Percentiles rank a stretch among this genome's conserved stretches.
phyloP scores from a whole-genome alignment of 2,329 filamentous ascomycete species.

The Huntiella decipiens region DNA sequence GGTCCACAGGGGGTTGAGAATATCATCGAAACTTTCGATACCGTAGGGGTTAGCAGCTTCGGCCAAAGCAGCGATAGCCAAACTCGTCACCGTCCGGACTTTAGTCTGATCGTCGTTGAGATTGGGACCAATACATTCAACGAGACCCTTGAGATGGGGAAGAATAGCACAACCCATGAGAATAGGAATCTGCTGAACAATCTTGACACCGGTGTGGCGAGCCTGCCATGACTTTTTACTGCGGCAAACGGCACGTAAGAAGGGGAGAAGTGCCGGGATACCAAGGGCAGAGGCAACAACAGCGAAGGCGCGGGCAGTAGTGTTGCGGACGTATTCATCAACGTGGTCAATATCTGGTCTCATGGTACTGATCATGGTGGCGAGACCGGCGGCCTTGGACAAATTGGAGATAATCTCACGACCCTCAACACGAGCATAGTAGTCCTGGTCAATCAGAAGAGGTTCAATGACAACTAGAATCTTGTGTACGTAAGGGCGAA shows the following conservation, averaged over 20 bases:
- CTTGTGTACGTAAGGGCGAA: constrained; percentile 92
- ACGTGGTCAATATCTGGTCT: constrained; percentile 95
- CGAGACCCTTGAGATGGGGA: constrained; percentile 84
- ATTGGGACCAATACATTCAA: constrained; percentile 91
- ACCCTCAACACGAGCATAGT: constrained; percentile 94
- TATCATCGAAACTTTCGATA: constrained; percentile 97
- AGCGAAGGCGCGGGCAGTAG: constrained; percentile 87
- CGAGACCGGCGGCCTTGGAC: constrained; percentile 85
- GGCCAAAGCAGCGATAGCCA: constrained; percentile 85
- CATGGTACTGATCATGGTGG: constrained; percentile 99
- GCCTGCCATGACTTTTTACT: constrained; percentile 99
- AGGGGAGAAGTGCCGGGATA: constrained; percentile 85
- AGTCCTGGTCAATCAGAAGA: constrained; percentile 97
- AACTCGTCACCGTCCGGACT: constrained; percentile 84
- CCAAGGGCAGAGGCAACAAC: constrained; percentile 92
- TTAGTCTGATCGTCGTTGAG: constrained; percentile 96
- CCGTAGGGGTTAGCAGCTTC: constrained; percentile 96
- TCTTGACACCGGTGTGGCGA: constrained; percentile 94
- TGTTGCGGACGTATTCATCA: constrained; percentile 96
- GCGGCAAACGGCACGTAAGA: constrained; percentile 84
- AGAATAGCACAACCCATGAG: constrained; percentile 95
- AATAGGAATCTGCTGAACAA: constrained; percentile 96
- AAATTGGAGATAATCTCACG: constrained; percentile 98
- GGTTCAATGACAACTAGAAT: constrained; percentile 97
- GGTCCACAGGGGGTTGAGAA: constrained; percentile 92